Evolutionary conservation across 1,284 basidiomycete genomes (phyloP), one percentile per base, ranked within the genome.

Genomic region (Pisolithus thermaeus): DNA sequence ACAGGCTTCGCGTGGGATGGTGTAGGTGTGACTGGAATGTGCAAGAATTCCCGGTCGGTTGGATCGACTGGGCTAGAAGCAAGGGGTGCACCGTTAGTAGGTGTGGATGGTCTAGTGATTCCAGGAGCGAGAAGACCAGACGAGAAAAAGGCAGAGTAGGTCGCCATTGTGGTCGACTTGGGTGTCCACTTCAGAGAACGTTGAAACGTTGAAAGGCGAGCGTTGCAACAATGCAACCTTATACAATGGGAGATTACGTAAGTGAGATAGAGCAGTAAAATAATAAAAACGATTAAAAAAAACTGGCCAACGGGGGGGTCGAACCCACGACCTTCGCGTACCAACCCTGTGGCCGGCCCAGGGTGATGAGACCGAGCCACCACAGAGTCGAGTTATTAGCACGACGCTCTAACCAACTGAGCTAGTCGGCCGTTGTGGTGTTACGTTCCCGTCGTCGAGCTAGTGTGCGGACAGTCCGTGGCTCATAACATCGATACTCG

Each of bases 121-220:
- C 64, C 64, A 4, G 74, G 67, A 9, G 80, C 80, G 36, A 80
- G 76, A 28, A 83, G 71, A 20, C 80, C 80, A 37, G 81, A 81
- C 12, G 80, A 78, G 64, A 83, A 83, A 60, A 83, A 79, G 7
- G 75, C 65, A 39, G 81, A 83, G 57, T 83, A 83, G 0, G 75
- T 69, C 18, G 72, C 62, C 74, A 76, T 77, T 43, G 42, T 48
- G 3, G 18, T 43, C 20, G 23, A 23, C 27, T 25, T 20, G 37
- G 20, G 20, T 11, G 41, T 43, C 11, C 32, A 9, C 5, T 27
- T 27, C 6, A 27, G 25, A 27, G 25, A 27, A 27, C 18, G 18
- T 20, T 20, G 18, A 27, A 27, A 5, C 27, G 27, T 7, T 27
- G 27, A 27, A 27, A 27, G 27, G 27, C 18, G 18, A 20, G 7